Conservation (phyloP, 139 green algal species). For the Chlorella ohadii region DNA sequence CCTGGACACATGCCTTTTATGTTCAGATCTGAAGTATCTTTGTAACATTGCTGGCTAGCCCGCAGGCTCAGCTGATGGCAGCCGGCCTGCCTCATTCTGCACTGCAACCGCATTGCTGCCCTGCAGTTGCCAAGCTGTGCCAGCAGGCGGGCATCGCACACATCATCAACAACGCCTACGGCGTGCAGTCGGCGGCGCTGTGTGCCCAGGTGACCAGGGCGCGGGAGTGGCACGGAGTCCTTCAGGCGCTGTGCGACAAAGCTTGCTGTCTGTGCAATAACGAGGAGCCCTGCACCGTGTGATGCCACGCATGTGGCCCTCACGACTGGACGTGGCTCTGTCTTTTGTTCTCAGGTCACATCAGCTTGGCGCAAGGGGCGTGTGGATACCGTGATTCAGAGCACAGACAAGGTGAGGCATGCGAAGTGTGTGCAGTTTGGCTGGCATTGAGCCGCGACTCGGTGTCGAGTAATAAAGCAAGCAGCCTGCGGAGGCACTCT, state of each 20-base stretch:
- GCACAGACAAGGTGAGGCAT: constrained; percentile 79
- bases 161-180: constrained; percentile 99
- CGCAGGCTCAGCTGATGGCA: too few species aligned
- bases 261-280: not conserved
- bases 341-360: constrained; percentile 50
- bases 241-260: not conserved
- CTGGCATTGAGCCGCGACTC: too few species aligned
- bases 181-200: constrained; percentile 78
- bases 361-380: constrained; percentile 72
- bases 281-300: not conserved
- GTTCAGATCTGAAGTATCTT: too few species aligned
- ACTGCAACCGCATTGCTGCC: not conserved
- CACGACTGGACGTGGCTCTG: too few species aligned
- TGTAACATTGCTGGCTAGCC: too few species aligned
- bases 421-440: too few species aligned
- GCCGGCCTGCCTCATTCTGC: too few species aligned
- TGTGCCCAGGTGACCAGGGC: constrained; percentile 7
- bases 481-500: too few species aligned
- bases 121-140: constrained; percentile 80
- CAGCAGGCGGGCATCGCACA: constrained; percentile 71
- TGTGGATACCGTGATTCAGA: constrained; percentile 93
- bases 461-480: too few species aligned
- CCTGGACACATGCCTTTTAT: too few species aligned
- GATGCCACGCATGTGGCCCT: not conserved
- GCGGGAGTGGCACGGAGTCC: too few species aligned